Evolutionary conservation across 345 rosid genomes (phyloP), one percentile per base, ranked within the genome.

Genomic region (Brassica rapa): DNA sequence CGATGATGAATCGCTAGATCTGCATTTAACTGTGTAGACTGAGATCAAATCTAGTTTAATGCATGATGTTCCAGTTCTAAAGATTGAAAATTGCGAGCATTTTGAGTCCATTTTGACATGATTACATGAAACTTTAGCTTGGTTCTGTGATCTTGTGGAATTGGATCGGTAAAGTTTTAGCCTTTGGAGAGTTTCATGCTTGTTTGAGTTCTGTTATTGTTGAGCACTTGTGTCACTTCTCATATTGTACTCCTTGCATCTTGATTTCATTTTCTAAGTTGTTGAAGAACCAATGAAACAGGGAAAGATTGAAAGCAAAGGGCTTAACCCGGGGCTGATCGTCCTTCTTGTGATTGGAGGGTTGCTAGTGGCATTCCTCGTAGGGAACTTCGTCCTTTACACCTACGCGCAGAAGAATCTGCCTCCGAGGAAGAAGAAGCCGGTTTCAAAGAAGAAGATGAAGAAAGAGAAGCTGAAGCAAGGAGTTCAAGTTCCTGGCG

Each of bases 401-500:
- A 14, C 75, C 2, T 89, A 89, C 46, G 97, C 92, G 0, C 90
- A 85, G 83, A 91, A 84, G 92, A 88, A 80, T 12, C 81, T 91
- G 23, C 97, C 90, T 6, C 81, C 87, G 1, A 89, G 62, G 75
- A 91, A 87, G 87, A 91, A 88, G 89, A 91, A 89, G 85, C 90
- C 91, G 0, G 65, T 89, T 80, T 89, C 97, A 11, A 89, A 89
- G 90, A 91, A 91, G 88, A 91, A 91, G 86, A 83, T 91, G 90
- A 91, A 86, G 88, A 87, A 62, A 82, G 97, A 88, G 81, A 83
- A 82, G 72, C 80, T 88, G 87, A 91, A 86, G 90, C 92, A 89
- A 78, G 97, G 94, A n/a, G 87, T 91, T 27, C 87, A 88, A 46
- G 92, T 88, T 61, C 97, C 94, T 16, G 97, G 93, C 78, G 96